Evolutionary conservation across 352 stramenopile genomes (phyloP), one percentile per base, ranked within the genome.

Genomic region (Pythium brachiatum): DNA sequence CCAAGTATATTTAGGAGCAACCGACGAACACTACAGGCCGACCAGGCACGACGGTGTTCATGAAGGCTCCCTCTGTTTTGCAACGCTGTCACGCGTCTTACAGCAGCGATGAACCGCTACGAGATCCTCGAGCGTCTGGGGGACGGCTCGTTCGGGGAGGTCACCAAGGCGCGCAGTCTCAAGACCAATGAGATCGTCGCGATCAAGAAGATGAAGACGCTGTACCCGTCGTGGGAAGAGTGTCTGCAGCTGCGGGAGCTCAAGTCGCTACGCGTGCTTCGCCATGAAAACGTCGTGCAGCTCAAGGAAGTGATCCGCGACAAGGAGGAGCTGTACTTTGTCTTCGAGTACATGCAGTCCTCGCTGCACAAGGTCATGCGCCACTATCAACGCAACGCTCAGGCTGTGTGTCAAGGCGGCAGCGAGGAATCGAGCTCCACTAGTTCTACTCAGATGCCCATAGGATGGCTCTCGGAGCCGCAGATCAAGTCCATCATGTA

Each of bases 141-240:
- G 23, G 91, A 98, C 70, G 94, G 94, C 25, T 94, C 95, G 32
- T 98, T 97, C 62, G 93, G 95, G 8, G 91, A 94, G 39, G 95
- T 98, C 21, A 75, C 90, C 21, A 94, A 95, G 60, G 94, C 94
- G 15, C 81, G 92, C 16, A 98, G 89, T 69, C 78, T 87, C 43
- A 90, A 96, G 66, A 97, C 88, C 7, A 83, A 91, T 29, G 94
- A 98, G 60, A 72, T 95, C 27, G 89, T 95, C 18, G 86, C 85
- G 13, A 86, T 95, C 64, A 95, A 95, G 68, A 93, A 92, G 68
- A 86, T 94, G 43, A 95, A 95, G 54, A 71, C 78, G 27, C 43
- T 89, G 29, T 94, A 90, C 52, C 76, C 81, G 16, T 88, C 81
- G 21, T 94, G 85, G 83, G 85, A 94, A 46, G 81, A 89, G 62